Conservation (phyloP, 2,329 filamentous ascomycete species). For the Orbilia brochopaga region DNA sequence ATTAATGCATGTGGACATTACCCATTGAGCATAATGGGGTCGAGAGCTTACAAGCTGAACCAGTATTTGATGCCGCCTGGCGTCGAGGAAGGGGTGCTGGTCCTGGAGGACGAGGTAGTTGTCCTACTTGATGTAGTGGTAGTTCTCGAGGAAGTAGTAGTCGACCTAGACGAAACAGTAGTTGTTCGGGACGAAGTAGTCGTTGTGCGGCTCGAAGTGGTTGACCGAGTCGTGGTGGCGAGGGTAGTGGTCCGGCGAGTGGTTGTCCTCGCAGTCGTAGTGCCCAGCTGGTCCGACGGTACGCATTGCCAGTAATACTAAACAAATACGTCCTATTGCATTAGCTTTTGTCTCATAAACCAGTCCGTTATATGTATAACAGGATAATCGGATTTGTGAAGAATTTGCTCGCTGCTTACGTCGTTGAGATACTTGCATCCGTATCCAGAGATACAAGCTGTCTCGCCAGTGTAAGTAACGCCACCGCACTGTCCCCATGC, state of each 20-base stretch:
- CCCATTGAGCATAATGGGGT: not conserved
- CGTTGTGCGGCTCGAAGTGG: conserved; percentile 12
- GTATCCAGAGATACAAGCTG: conserved; percentile 60
- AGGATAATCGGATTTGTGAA: conserved; percentile 54
- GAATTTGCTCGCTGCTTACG: conserved; percentile 56
- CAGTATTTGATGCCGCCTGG: conserved; percentile 40
- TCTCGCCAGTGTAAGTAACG: conserved; percentile 57
- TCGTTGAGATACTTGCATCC: conserved; percentile 58
- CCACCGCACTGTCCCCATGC: conserved; percentile 61
- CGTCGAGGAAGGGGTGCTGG: not conserved
- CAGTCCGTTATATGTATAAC: too few species aligned
- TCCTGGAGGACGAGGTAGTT: conserved; percentile 23
- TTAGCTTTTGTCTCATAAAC: too few species aligned
- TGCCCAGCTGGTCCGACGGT: conserved; percentile 18
- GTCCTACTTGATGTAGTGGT: conserved; percentile 9
- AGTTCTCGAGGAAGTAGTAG: not conserved
- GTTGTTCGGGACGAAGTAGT: conserved; percentile 29
- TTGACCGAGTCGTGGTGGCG: not conserved
- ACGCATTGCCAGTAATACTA: conserved; percentile 50
- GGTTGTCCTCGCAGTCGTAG: conserved; percentile 10
- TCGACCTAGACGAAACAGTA: conserved; percentile 22
- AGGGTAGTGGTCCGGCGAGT: conserved; percentile 11
- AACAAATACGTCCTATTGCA: not conserved
- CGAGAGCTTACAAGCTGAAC: conserved; percentile 35
- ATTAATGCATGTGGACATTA: not conserved